These are phyloP conservation scores for Piper betle DNA, from an alignment of 164 flowering plant species.

Conservation along the genomic window DNA sequence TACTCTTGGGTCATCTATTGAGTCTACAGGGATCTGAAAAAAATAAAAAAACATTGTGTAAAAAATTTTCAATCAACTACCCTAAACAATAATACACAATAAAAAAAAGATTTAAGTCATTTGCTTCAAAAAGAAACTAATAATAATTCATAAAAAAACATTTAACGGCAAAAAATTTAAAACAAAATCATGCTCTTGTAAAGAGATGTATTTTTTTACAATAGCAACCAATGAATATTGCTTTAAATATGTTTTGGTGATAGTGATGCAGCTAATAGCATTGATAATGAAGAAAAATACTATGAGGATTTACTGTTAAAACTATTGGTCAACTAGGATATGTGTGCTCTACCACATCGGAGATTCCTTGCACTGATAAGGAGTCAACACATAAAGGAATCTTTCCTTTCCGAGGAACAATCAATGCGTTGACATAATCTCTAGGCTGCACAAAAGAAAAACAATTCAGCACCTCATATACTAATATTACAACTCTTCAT, in stretches of 20 bases:
- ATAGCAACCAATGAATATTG: too few species aligned
- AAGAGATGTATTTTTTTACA: not conserved
- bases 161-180: too few species aligned
- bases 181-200: not conserved
- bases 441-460: conserved; percentile 45
- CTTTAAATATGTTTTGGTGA: too few species aligned
- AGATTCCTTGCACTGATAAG: conserved; percentile 61
- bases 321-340: too few species aligned
- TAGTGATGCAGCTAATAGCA: too few species aligned
- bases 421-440: conserved; percentile 60
- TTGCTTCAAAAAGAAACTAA: too few species aligned
- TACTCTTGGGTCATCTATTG: conserved; percentile 48
- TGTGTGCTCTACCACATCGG: conserved; percentile 42
- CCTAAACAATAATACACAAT: too few species aligned
- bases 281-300: too few species aligned
- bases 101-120: too few species aligned
- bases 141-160: too few species aligned
- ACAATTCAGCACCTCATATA: not conserved
- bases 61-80: too few species aligned
- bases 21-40: conserved; percentile 51
- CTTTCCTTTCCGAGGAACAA: conserved; percentile 71
- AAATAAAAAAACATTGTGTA: not conserved
- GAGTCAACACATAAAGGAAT: conserved; percentile 45
- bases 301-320: too few species aligned
- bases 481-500: not conserved